These are phyloP conservation scores for Malus fusca DNA, from an alignment of 306 rosid species.

Conservation along the genomic window DNA sequence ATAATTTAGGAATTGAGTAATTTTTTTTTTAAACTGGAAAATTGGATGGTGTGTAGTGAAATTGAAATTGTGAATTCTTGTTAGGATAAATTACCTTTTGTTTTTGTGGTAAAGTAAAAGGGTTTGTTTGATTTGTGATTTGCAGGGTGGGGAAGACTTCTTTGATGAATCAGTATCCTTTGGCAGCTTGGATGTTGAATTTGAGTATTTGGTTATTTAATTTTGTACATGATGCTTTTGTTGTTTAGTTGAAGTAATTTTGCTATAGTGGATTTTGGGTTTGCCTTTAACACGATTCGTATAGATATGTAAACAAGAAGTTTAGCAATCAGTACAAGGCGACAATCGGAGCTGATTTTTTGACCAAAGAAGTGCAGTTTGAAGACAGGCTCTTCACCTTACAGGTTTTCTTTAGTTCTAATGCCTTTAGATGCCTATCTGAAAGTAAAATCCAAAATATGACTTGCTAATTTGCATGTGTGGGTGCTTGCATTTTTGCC, in stretches of 20 bases:
- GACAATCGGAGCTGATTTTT: constrained; percentile 93
- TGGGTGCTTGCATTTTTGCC: background rate
- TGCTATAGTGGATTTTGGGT: background rate
- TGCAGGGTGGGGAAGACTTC: constrained; percentile 99
- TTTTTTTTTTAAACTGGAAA: background rate
- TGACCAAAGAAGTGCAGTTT: constrained; percentile 95
- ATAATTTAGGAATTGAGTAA: background rate
- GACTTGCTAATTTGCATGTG: background rate
- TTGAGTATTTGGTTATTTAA: background rate
- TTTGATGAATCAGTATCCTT: constrained; percentile 99
- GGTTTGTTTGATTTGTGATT: constrained; percentile 10
- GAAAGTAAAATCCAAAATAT: background rate
- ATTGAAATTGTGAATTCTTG: background rate
- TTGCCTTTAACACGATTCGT: constrained; percentile 34
- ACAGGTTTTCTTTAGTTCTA: constrained; percentile 48
- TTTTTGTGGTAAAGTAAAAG: background rate
- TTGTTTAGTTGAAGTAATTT: background rate
- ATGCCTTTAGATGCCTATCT: background rate
- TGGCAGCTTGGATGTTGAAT: background rate
- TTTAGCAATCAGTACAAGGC: constrained; percentile 98
- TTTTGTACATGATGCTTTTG: background rate
- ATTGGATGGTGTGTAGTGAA: background rate
- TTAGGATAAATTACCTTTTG: background rate
- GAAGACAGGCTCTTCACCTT: constrained; percentile 98
- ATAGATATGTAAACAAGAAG: constrained; percentile 93